Percentiles rank a stretch among this genome's conserved stretches.
phyloP scores from a whole-genome alignment of 2,329 filamentous ascomycete genomes.

The Talaromyces sp. region DNA sequence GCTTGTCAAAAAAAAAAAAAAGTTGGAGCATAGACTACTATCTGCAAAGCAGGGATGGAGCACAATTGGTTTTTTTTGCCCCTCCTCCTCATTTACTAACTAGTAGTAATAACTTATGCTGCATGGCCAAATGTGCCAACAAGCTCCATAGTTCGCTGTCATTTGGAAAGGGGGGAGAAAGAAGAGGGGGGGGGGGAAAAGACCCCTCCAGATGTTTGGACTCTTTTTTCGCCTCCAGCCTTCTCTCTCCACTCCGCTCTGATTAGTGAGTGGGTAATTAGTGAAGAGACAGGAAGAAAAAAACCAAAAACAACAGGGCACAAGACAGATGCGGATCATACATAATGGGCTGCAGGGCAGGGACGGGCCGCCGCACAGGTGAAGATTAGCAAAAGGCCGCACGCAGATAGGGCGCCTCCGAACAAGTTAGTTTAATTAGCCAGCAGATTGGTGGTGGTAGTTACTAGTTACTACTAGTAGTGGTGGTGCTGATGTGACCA shows the following conservation, averaged over 20 bases:
- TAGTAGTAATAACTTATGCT: background rate
- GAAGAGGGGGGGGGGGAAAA: constrained; percentile 7
- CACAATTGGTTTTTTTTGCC: background rate
- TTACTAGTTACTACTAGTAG: too few species aligned
- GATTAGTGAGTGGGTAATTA: too few species aligned
- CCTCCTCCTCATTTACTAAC: too few species aligned
- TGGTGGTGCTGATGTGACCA: background rate
- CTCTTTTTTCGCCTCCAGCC: background rate
- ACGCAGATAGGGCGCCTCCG: constrained; percentile 33
- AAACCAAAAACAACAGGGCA: constrained; percentile 15
- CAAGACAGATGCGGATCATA: constrained; percentile 34
- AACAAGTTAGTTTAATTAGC: constrained; percentile 18
- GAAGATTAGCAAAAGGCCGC: constrained; percentile 27
- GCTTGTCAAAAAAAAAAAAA: background rate
- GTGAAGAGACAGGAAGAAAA: background rate
- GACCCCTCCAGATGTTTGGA: constrained; percentile 23
- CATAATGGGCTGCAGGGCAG: constrained; percentile 37
- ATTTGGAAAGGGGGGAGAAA: background rate
- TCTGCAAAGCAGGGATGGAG: background rate
- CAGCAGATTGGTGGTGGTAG: constrained; percentile 8
- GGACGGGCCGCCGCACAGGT: constrained; percentile 38
- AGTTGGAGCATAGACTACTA: background rate
- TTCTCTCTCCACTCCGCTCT: background rate
- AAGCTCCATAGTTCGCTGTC: background rate
- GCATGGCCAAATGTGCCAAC: background rate